Evolutionary conservation across 140 eudicot species (phyloP).

Genomic region (Oenanthe javanica): DNA sequence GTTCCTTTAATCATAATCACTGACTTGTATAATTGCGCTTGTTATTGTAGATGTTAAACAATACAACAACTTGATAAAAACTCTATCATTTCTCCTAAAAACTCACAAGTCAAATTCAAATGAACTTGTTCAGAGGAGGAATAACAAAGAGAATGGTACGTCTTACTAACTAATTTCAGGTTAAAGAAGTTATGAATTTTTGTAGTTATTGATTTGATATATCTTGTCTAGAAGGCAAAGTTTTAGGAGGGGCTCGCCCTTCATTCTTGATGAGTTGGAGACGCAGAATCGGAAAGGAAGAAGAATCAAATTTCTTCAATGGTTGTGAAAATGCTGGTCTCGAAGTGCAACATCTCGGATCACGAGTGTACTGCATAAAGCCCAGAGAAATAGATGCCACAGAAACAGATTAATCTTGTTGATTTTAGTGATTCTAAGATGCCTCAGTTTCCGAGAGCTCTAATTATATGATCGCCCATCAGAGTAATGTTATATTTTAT

Average conservation of each 20-base stretch:
- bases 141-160: constrained; percentile 24
- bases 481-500: too few relatives aligned
- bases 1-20: not conserved
- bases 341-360: constrained; percentile 75
- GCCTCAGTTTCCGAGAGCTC: not conserved
- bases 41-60: constrained; percentile 74
- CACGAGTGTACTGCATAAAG: constrained; percentile 66
- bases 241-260: constrained; percentile 35
- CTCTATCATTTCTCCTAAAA: constrained; percentile 68
- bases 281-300: constrained; percentile 89
- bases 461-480: not conserved
- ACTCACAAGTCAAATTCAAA: constrained; percentile 41
- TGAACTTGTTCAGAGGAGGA: constrained; percentile 11
- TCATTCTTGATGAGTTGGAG: constrained; percentile 94
- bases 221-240: constrained; percentile 15
- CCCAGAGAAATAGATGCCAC: constrained; percentile 14
- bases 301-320: constrained; percentile 65
- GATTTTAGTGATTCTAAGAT: not conserved
- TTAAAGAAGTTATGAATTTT: not conserved
- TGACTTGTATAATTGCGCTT: not conserved
- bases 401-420: not conserved
- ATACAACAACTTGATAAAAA: constrained; percentile 69
- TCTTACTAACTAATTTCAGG: not conserved
- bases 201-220: not conserved
- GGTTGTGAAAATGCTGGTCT: constrained; percentile 84